phyloP scores from a whole-genome alignment of 208 protist species.

The Leishmania lainsoni region DNA sequence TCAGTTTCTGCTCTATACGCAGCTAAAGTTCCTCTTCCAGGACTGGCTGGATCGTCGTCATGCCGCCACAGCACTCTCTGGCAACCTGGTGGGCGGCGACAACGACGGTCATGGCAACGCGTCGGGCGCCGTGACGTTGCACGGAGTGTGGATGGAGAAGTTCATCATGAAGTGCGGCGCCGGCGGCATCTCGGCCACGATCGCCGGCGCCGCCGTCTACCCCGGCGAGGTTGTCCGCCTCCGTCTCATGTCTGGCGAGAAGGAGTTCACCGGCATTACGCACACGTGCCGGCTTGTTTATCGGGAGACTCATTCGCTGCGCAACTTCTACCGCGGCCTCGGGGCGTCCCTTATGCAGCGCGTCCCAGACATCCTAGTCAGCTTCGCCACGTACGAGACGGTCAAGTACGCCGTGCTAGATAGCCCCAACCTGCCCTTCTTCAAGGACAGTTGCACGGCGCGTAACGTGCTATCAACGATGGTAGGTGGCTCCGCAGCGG shows the following conservation, averaged over 20 bases:
- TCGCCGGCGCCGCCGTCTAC: slow-evolving; percentile 81
- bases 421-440: slow-evolving; percentile 38
- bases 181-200: slow-evolving; percentile 80
- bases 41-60: slow-evolving; percentile 45
- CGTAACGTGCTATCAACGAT: slow-evolving; percentile 66
- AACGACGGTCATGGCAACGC: slow-evolving; percentile 19
- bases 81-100: not conserved
- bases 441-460: slow-evolving; percentile 46
- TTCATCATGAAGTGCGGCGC: slow-evolving; percentile 90
- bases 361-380: slow-evolving; percentile 87
- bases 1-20: slow-evolving; percentile 83
- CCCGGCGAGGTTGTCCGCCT: slow-evolving; percentile 89
- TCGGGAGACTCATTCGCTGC: slow-evolving; percentile 70
- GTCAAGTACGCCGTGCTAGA: slow-evolving; percentile 82
- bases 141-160: slow-evolving; percentile 37
- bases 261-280: slow-evolving; percentile 63
- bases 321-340: slow-evolving; percentile 89
- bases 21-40: slow-evolving; percentile 83
- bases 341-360: slow-evolving; percentile 83
- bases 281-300: slow-evolving; percentile 67
- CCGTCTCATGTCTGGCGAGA: slow-evolving; percentile 87
- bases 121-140: not conserved
- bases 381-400: slow-evolving; percentile 90
- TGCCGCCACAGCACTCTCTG: not conserved
- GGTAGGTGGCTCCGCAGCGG: slow-evolving; percentile 62